Percentiles rank a stretch among this genome's conserved stretches.
Evolutionary conservation across 192 early-diverging fungal species (phyloP).

Genomic region (Backusella luteola): DNA sequence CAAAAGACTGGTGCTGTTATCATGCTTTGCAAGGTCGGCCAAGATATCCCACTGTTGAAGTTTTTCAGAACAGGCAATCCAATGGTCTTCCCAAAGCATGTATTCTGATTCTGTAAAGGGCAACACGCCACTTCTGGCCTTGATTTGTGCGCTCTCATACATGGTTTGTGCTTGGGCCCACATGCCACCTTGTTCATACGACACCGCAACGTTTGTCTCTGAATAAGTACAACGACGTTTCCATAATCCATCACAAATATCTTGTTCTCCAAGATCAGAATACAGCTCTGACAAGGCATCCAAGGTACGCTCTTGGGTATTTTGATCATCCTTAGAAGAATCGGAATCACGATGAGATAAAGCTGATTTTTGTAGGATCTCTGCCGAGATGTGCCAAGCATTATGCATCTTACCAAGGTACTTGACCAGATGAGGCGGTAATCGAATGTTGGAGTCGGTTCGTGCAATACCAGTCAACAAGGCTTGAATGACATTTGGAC

Average conservation of each 20-base stretch:
- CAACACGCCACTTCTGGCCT: slow-evolving; percentile 80
- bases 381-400: slow-evolving; percentile 88
- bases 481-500: slow-evolving; percentile 96
- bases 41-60: slow-evolving; percentile 99
- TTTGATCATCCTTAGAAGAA: slow-evolving; percentile 79
- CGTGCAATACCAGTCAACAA: slow-evolving; percentile 83
- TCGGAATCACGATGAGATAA: slow-evolving; percentile 40
- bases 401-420: slow-evolving; percentile 91
- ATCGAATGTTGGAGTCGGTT: slow-evolving; percentile 66
- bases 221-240: slow-evolving; percentile 80
- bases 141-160: slow-evolving; percentile 92
- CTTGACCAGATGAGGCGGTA: slow-evolving; percentile 93
- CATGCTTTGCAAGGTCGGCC: slow-evolving; percentile 87
- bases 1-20: slow-evolving; percentile 82
- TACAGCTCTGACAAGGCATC: slow-evolving; percentile 92
- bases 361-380: slow-evolving; percentile 76
- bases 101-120: slow-evolving; percentile 96
- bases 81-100: slow-evolving; percentile 96
- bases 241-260: slow-evolving; percentile 94
- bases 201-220: slow-evolving; percentile 96
- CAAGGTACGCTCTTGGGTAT: slow-evolving; percentile 82
- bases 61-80: slow-evolving; percentile 86
- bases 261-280: slow-evolving; percentile 76
- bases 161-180: slow-evolving; percentile 90
- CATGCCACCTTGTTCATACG: slow-evolving; percentile 91